phyloP scores from a whole-genome alignment of 108 stramenopile genomes.

The Nitzschia inconspicua region DNA sequence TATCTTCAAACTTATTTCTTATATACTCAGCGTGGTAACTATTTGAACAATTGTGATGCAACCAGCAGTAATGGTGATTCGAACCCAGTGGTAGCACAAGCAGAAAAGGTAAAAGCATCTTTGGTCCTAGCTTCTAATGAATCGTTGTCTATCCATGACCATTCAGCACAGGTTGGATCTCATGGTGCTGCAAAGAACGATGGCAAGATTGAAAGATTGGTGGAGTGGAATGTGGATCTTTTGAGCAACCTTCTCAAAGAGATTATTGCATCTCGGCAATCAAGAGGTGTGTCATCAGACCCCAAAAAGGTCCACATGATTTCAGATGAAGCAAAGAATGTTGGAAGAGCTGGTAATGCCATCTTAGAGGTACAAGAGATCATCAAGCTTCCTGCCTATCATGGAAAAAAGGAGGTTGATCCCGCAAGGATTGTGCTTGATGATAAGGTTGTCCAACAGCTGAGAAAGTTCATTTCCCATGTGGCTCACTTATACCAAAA shows the following conservation, averaged over 20 bases:
- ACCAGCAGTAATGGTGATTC: not conserved
- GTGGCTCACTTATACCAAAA: no score
- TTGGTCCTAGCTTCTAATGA: no score
- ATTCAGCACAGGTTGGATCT: no score
- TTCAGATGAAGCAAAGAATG: not conserved
- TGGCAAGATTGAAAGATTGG: constrained; percentile 5
- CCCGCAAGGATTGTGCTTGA: constrained; percentile 1
- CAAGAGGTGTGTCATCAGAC: not conserved
- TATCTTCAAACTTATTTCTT: constrained; percentile 21
- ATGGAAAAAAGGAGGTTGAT: no score
- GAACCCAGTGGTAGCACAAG: not conserved
- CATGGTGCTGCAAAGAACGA: no score
- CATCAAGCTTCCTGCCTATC: not conserved
- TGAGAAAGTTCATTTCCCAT: not conserved
- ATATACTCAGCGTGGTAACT: not conserved
- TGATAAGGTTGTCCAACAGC: not conserved
- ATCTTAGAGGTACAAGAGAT: constrained; percentile 4
- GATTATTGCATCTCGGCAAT: not conserved
- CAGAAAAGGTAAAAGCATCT: no score
- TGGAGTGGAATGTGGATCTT: constrained; percentile 17
- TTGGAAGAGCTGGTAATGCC: no score
- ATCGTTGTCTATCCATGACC: no score
- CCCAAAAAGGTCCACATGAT: not conserved
- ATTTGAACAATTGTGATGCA: no score
- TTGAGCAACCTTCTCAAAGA: not conserved